phyloP scores from a whole-genome alignment of 495 filamentous ascomycete species.

The Penicillium pulvis region DNA sequence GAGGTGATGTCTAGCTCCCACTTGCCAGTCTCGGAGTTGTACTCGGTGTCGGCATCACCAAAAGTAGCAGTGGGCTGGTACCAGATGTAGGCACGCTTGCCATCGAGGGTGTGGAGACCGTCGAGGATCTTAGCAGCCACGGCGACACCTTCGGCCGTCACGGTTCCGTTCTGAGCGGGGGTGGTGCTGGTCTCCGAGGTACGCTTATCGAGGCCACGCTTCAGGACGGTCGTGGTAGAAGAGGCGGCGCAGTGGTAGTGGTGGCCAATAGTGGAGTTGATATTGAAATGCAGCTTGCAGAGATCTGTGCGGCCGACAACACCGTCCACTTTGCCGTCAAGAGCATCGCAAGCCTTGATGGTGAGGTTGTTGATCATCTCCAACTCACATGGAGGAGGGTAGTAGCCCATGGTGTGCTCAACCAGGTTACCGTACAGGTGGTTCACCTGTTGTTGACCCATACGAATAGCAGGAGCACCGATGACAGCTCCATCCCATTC shows the following conservation, averaged over 20 bases:
- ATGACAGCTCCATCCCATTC: slow-evolving; percentile 41
- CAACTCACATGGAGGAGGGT: slow-evolving; percentile 43
- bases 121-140: slow-evolving; percentile 42
- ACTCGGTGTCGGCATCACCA: slow-evolving; percentile 14
- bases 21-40: slow-evolving; percentile 36
- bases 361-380: slow-evolving; percentile 40
- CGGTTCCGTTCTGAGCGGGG: slow-evolving; percentile 47
- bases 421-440: slow-evolving; percentile 42
- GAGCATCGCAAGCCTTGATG: slow-evolving; percentile 41
- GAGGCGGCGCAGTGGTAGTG: slow-evolving; percentile 41
- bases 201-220: too few relatives aligned
- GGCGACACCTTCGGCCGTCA: slow-evolving; percentile 38
- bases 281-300: slow-evolving; percentile 38
- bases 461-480: slow-evolving; percentile 46
- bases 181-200: slow-evolving; percentile 8
- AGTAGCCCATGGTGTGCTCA: slow-evolving; percentile 37
- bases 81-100: slow-evolving; percentile 46
- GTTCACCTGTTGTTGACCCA: slow-evolving; percentile 41
- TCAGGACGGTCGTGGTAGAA: not conserved
- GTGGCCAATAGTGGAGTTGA: slow-evolving; percentile 35
- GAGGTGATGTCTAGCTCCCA: slow-evolving; percentile 39
- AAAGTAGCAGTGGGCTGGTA: slow-evolving; percentile 44
- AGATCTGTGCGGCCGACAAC: slow-evolving; percentile 44
- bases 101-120: slow-evolving; percentile 46
- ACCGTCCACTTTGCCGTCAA: slow-evolving; percentile 45